Conservation (phyloP, 2,329 filamentous ascomycete genomes). For the Plectosphaerella sp. region DNA sequence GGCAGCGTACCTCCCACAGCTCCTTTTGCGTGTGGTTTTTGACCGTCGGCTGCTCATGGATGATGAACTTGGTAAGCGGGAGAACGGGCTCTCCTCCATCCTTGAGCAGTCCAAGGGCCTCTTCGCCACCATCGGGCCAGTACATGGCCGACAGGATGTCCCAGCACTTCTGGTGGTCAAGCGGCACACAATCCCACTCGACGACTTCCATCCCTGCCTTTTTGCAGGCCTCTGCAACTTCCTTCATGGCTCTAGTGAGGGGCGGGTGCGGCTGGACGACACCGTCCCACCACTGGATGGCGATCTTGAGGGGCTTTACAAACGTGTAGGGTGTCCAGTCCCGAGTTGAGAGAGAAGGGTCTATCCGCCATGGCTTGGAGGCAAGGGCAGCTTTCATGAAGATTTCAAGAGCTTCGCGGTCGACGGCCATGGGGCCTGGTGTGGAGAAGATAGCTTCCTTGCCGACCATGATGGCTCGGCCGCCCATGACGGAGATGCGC, state of each 20-base stretch:
- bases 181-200: conserved; percentile 35
- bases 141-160: conserved; percentile 31
- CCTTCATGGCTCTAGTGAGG: conserved; percentile 49
- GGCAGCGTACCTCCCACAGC: conserved; percentile 24
- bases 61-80: conserved; percentile 44
- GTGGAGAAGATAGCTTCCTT: conserved; percentile 62
- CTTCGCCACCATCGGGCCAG: conserved; percentile 43
- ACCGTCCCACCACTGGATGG: conserved; percentile 61
- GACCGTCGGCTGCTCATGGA: conserved; percentile 36
- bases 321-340: conserved; percentile 39
- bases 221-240: conserved; percentile 34
- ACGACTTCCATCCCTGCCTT: conserved; percentile 46
- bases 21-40: conserved; percentile 22
- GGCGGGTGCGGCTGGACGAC: conserved; percentile 64
- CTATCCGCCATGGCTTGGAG: conserved; percentile 49
- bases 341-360: conserved; percentile 54
- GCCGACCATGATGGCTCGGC: conserved; percentile 55
- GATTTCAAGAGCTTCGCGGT: conserved; percentile 48
- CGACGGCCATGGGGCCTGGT: conserved; percentile 58
- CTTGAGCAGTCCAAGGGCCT: conserved; percentile 35
- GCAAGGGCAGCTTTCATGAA: conserved; percentile 50
- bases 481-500: conserved; percentile 1
- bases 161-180: conserved; percentile 12
- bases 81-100: conserved; percentile 42
- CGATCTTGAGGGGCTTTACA: conserved; percentile 43